These are phyloP conservation scores for Amanita polypyramis DNA, from an alignment of 768 basidiomycete genomes.

Conservation along the genomic window DNA sequence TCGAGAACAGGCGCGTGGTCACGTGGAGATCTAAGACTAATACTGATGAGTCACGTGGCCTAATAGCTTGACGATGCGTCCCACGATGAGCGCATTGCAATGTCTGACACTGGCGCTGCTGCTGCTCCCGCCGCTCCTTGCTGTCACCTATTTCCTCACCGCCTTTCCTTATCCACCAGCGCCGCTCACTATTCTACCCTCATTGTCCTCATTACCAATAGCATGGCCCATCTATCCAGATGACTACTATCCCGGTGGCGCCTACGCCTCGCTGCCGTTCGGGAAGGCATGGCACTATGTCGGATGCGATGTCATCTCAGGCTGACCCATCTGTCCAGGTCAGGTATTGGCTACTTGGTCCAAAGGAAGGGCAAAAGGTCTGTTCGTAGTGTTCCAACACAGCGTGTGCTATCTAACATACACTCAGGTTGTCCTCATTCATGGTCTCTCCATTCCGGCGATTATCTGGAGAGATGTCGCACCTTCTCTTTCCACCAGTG, in stretches of 20 bases:
- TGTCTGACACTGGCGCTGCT: constrained; percentile 46
- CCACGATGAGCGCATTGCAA: constrained; percentile 25
- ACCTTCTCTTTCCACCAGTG: constrained; percentile 46
- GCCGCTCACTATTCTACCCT: constrained; percentile 39
- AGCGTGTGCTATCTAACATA: neutral
- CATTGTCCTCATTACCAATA: constrained; percentile 48
- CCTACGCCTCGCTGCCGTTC: constrained; percentile 54
- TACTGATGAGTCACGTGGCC: neutral
- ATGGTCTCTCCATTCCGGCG: constrained; percentile 68
- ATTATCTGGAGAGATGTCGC: constrained; percentile 73
- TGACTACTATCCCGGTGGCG: constrained; percentile 52
- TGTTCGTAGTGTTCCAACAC: neutral
- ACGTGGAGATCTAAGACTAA: neutral
- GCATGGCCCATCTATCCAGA: constrained; percentile 65
- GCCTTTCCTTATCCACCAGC: constrained; percentile 55
- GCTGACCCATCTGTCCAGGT: constrained; percentile 27
- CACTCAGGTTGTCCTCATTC: constrained; percentile 62
- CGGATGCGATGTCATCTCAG: neutral
- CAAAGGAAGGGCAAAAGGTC: constrained; percentile 57
- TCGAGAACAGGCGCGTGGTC: constrained; percentile 4
- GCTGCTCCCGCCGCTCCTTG: constrained; percentile 47
- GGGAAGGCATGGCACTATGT: constrained; percentile 38
- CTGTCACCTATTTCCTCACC: constrained; percentile 51
- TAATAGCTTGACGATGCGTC: constrained; percentile 15
- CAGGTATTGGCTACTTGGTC: constrained; percentile 72